Evolutionary conservation across 129 eudicot species (phyloP).

Genomic region (Centella asiatica): DNA sequence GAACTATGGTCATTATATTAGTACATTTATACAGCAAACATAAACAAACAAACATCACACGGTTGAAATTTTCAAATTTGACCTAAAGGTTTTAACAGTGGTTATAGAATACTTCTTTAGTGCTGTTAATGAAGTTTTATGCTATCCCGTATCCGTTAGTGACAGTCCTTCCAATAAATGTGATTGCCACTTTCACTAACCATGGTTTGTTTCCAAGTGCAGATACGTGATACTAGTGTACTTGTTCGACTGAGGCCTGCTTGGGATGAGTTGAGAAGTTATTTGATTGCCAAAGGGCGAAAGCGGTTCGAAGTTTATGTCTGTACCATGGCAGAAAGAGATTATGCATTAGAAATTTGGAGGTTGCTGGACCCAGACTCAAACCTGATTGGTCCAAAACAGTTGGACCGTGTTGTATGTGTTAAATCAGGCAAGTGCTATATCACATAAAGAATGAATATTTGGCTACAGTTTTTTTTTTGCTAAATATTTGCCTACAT

Average conservation of each 20-base stretch:
- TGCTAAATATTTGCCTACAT: too few species aligned
- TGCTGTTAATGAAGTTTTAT: too few species aligned
- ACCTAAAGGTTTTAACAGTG: too few species aligned
- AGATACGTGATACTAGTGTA: slow-evolving; percentile 98
- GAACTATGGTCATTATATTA: too few species aligned
- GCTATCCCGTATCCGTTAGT: too few species aligned
- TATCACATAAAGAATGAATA: background rate
- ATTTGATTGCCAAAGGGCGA: slow-evolving; percentile 86
- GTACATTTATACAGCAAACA: too few species aligned
- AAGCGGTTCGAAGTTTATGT: slow-evolving; percentile 90
- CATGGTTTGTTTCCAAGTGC: slow-evolving; percentile 19
- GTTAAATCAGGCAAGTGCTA: slow-evolving; percentile 68
- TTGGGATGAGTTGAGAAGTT: slow-evolving; percentile 91
- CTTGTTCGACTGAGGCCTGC: slow-evolving; percentile 94
- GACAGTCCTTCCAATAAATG: background rate
- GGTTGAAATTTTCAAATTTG: too few species aligned
- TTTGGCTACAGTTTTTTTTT: too few species aligned
- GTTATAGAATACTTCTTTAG: too few species aligned
- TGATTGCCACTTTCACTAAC: background rate
- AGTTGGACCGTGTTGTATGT: slow-evolving; percentile 79
- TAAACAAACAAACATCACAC: too few species aligned
- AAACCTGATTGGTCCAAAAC: slow-evolving; percentile 56
- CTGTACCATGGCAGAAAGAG: slow-evolving; percentile 98
- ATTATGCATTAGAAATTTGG: slow-evolving; percentile 98
- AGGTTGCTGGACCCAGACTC: slow-evolving; percentile 88